phyloP scores from a whole-genome alignment of 164 flowering plant species.

The Dillenia suffruticosa region DNA sequence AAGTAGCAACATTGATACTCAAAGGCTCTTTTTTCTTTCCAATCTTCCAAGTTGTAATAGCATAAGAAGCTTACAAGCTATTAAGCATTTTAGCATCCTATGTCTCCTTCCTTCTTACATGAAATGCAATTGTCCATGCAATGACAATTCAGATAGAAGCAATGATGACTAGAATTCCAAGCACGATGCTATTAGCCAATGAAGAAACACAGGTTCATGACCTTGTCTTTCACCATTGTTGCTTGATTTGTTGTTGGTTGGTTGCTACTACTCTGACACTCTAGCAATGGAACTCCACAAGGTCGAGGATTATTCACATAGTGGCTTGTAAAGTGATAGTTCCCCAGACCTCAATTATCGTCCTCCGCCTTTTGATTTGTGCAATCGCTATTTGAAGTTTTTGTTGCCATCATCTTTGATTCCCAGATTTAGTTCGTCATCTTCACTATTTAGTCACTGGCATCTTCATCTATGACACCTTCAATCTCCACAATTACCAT shows the following conservation, averaged over 20 bases:
- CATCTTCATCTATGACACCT: too few relatives aligned
- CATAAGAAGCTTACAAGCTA: constrained; percentile 54
- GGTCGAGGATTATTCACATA: constrained; percentile 82
- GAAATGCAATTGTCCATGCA: constrained; percentile 77
- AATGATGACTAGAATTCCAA: constrained; percentile 62
- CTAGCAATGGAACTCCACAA: constrained; percentile 84
- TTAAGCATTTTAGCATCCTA: constrained; percentile 64
- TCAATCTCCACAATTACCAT: too few relatives aligned
- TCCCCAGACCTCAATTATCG: too few relatives aligned
- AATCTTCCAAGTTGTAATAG: constrained; percentile 88
- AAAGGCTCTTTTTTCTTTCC: constrained; percentile 82
- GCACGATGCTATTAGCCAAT: constrained; percentile 69
- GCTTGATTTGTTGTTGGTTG: constrained; percentile 12
- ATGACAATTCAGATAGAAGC: constrained; percentile 59
- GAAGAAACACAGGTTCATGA: constrained; percentile 27
- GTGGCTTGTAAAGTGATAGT: constrained; percentile 74
- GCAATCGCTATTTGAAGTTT: too few relatives aligned
- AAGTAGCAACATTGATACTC: constrained; percentile 72
- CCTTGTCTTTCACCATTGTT: constrained; percentile 9
- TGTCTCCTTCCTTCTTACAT: constrained; percentile 55
- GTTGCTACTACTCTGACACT: constrained; percentile 35
- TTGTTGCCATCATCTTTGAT: too few relatives aligned
- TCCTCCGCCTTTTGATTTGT: too few relatives aligned
- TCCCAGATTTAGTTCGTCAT: too few relatives aligned
- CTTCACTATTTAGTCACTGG: too few relatives aligned